phyloP scores from a whole-genome alignment of 139 green algal species.

The Choricystis sp. region DNA sequence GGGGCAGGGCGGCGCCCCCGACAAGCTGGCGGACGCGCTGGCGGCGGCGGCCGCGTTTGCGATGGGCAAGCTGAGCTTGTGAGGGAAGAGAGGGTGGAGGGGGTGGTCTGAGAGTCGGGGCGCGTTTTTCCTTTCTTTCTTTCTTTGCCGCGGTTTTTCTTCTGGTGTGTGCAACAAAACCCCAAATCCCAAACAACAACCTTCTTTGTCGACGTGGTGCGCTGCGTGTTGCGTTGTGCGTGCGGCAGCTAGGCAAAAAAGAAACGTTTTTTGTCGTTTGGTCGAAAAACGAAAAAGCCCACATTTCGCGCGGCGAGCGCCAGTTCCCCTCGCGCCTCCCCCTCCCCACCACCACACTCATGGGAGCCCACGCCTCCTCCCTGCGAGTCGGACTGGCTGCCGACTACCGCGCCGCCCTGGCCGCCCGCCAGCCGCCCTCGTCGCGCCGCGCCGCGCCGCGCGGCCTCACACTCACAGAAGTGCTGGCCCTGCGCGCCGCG shows the following conservation, averaged over 20 bases:
- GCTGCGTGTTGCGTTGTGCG: too few species aligned
- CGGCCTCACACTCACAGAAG: not conserved
- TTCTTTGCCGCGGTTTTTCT: too few species aligned
- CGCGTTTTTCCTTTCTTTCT: not conserved
- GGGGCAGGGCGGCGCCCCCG: constrained; percentile 49
- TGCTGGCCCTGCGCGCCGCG: not conserved
- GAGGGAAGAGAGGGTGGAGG: not conserved
- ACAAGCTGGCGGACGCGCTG: constrained; percentile 14
- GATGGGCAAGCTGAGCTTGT: constrained; percentile 12
- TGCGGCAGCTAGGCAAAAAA: too few species aligned
- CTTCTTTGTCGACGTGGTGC: not conserved
- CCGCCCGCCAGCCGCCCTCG: too few species aligned
- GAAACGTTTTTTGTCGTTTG: too few species aligned
- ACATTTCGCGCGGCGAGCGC: too few species aligned
- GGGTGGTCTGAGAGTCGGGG: not conserved
- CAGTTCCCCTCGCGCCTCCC: too few species aligned
- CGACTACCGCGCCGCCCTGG: not conserved
- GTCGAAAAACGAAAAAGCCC: too few species aligned
- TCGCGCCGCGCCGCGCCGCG: not conserved
- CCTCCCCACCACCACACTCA: too few species aligned
- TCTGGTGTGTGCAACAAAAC: not conserved
- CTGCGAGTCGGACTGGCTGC: not conserved
- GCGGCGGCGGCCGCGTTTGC: constrained; percentile 9
- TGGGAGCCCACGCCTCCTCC: not conserved
- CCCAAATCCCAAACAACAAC: not conserved